A percentile compares a stretch with the other conserved stretches of the same genome.
phyloP scores from a whole-genome alignment of 2,329 filamentous ascomycete genomes.

The Pezicula neosporulosa region DNA sequence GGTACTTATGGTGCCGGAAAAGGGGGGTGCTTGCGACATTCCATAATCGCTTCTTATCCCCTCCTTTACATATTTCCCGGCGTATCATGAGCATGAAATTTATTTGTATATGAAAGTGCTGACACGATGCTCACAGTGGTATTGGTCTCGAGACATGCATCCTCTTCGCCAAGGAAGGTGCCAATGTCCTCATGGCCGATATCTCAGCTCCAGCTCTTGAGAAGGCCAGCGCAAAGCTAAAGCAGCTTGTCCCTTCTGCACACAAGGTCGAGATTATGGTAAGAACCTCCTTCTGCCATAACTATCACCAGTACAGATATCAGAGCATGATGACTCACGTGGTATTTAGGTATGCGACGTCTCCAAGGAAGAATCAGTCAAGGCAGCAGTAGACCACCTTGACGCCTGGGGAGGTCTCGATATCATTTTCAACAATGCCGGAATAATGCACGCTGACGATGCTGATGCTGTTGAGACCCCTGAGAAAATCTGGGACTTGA shows the following conservation, averaged over 20 bases:
- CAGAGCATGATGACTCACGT: conserved; percentile 4
- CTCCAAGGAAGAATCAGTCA: conserved; percentile 63
- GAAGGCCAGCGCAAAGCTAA: conserved; percentile 56
- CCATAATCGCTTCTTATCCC: too few species aligned
- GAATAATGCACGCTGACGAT: conserved; percentile 71
- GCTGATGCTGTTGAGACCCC: conserved; percentile 63
- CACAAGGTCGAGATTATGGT: conserved; percentile 45
- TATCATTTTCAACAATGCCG: conserved; percentile 77
- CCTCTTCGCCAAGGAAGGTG: conserved; percentile 69
- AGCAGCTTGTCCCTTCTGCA: conserved; percentile 49
- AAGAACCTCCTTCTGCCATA: not conserved
- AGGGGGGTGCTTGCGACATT: too few species aligned
- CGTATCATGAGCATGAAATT: too few species aligned
- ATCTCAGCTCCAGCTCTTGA: conserved; percentile 63
- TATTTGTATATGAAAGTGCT: not conserved
- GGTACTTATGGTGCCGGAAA: too few species aligned
- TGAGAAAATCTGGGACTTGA: conserved; percentile 74
- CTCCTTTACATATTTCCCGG: too few species aligned
- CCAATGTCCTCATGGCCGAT: conserved; percentile 67
- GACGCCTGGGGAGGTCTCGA: conserved; percentile 71
- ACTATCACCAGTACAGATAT: not conserved
- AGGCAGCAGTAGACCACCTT: conserved; percentile 55
- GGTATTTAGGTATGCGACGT: conserved; percentile 53
- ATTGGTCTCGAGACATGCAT: conserved; percentile 74
- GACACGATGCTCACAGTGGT: conserved; percentile 43